Conservation (phyloP, 371 early-diverging fungal genomes). For the Zychaea mexicana region DNA sequence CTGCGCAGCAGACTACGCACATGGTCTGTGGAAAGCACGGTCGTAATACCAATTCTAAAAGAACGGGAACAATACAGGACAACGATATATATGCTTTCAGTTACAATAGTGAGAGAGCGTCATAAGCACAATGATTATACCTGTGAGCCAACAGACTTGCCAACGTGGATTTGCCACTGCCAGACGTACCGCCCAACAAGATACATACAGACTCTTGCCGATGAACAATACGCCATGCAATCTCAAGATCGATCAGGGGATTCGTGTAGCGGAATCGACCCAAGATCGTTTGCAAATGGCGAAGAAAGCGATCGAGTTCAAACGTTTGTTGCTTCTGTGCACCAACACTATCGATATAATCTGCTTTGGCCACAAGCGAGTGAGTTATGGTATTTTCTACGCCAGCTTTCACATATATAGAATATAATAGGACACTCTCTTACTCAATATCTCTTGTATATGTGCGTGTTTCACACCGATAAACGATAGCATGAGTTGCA, state of each 20-base stretch:
- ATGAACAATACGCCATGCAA: slow-evolving; percentile 32
- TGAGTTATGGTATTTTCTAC: too few species aligned
- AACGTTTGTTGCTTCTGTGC: slow-evolving; percentile 1
- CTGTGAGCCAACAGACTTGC: slow-evolving; percentile 35
- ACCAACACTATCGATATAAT: not conserved
- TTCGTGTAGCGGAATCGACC: slow-evolving; percentile 22
- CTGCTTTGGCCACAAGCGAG: not conserved
- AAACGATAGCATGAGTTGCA: slow-evolving; percentile 27
- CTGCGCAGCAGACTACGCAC: slow-evolving; percentile 39
- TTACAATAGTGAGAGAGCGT: not conserved
- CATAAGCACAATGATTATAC: not conserved
- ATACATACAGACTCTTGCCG: slow-evolving; percentile 35
- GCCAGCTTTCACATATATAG: too few species aligned
- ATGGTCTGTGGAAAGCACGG: slow-evolving; percentile 41
- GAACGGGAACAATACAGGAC: too few species aligned
- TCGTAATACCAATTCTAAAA: slow-evolving; percentile 35
- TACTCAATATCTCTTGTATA: slow-evolving; percentile 26
- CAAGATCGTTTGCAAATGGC: slow-evolving; percentile 9
- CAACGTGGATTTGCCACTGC: slow-evolving; percentile 39
- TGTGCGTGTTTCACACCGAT: slow-evolving; percentile 32
- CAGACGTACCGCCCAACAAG: slow-evolving; percentile 36
- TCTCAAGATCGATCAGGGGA: slow-evolving; percentile 25
- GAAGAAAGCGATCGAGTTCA: slow-evolving; percentile 8
- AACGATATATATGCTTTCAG: too few species aligned
- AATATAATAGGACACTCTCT: not conserved